Percentiles rank a stretch among this genome's conserved stretches.
Evolutionary conservation across 2,329 filamentous ascomycete species (phyloP).

Genomic region (Fusarium buxicola): DNA sequence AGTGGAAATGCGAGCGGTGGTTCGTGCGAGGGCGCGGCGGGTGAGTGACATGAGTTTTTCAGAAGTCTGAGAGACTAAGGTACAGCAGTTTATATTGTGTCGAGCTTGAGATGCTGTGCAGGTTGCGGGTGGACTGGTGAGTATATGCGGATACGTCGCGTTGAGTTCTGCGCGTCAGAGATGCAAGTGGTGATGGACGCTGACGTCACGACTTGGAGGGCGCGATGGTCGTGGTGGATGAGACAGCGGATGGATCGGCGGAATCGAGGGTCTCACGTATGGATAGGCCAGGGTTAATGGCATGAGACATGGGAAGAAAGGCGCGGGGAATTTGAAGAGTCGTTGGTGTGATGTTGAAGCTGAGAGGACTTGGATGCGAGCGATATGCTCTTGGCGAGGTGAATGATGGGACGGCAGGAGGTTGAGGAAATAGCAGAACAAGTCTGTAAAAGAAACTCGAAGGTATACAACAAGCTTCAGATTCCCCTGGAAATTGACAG

Average conservation of each 20-base stretch:
- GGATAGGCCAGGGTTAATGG: neutral
- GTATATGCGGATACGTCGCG: neutral
- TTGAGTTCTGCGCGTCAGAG: conserved; percentile 12
- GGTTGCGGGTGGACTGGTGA: neutral
- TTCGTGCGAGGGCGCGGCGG: neutral
- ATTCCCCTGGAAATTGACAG: no score
- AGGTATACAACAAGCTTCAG: no score
- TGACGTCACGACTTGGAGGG: conserved; percentile 17
- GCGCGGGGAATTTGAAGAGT: no score
- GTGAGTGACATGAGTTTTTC: neutral
- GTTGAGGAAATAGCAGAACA: no score
- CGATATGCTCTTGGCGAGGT: no score
- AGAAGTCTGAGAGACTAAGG: neutral
- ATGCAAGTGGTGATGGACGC: neutral
- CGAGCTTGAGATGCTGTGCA: neutral
- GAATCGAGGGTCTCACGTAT: neutral
- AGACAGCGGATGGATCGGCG: neutral
- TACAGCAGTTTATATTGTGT: neutral
- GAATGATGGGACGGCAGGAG: no score
- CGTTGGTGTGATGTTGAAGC: no score
- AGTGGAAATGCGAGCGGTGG: neutral
- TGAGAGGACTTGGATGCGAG: no score
- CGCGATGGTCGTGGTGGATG: neutral
- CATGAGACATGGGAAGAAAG: neutral
- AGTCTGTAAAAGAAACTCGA: no score